Base-by-base conservation (phyloP, 2,329 filamentous ascomycete genomes). In the Fusarium setosum region DNA sequence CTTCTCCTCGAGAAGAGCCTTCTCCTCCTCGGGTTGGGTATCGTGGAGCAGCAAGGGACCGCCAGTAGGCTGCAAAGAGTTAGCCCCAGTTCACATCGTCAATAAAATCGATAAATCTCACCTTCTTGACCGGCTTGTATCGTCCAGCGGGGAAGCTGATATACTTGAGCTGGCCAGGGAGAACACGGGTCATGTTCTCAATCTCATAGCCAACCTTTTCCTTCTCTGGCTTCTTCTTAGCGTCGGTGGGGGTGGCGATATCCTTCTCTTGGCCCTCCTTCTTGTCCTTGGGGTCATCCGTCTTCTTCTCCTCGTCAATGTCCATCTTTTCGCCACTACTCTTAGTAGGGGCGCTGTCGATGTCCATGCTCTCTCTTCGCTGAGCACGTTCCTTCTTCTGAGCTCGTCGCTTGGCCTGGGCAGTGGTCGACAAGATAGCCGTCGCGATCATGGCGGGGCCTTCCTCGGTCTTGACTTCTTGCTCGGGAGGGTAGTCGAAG, bases 401-500 rank as follows among this genome's bases (percentile, higher is more conserved):
- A 3, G 95, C 95, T 72, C 96, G 89, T 72, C 96, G 92, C 83
- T 97, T 97, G 65, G 96, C 96, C 79, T 98, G 96, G 2, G 95
- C 95, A 3, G 96, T 99, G 5, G 96, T 99, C 3, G 95, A 98
- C 17, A 99, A 84, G 40, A 99, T 93, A 21, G 96, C 96, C 10
- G 96, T 97, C 70, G 96, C 96, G 68, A 99, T 93, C 79, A 97
- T 89, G 63, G 97, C 93, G 0, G 94, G 94, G 0, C 93, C 93
- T 76, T 98, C 95, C 74, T 98, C 95, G 1, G 92, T 81, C 86
- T 98, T 98, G 74, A 96, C 90, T 77, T 98, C 94, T 72, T 96
- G 93, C 79, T 98, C 95, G 2, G 96, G 96, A 31, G 96, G 96
- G 75, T 99, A 99, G 80, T 99, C 96, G 75, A 99, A 99, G 70